Conservation (phyloP, 1,284 basidiomycete genomes). For the Termitomyces sp. region DNA sequence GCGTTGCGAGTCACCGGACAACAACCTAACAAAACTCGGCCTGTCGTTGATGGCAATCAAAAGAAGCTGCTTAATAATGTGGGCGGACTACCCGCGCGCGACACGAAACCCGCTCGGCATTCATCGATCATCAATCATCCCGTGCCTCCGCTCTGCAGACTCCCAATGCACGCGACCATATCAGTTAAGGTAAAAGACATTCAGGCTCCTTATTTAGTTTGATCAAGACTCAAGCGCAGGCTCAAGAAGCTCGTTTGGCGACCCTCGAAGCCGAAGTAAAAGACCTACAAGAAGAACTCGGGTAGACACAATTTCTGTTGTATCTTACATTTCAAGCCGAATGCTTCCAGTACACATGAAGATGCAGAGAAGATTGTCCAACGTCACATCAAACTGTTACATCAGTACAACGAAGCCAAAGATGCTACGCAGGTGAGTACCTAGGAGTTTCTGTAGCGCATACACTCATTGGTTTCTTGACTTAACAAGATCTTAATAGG, state of each 20-base stretch:
- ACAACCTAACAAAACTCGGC: too few relatives aligned
- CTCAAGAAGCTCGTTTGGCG: constrained; percentile 47
- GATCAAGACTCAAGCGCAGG: constrained; percentile 26
- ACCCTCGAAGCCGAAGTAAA: constrained; percentile 51
- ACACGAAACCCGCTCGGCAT: too few relatives aligned
- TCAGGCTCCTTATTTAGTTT: background rate
- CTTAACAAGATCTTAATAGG: constrained; percentile 49
- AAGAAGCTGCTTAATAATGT: too few relatives aligned
- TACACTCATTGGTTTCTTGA: background rate
- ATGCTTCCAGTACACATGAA: constrained; percentile 35
- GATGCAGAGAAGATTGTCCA: constrained; percentile 65
- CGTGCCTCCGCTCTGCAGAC: too few relatives aligned
- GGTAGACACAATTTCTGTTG: constrained; percentile 32
- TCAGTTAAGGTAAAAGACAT: constrained; percentile 14
- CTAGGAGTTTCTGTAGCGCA: background rate
- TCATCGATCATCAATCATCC: too few relatives aligned
- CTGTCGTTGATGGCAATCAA: too few relatives aligned
- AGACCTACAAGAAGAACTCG: constrained; percentile 45
- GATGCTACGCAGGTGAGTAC: constrained; percentile 65
- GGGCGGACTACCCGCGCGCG: too few relatives aligned
- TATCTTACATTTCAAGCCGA: background rate
- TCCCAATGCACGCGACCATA: constrained; percentile 14
- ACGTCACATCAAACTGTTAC: constrained; percentile 65
- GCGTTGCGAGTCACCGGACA: too few relatives aligned
- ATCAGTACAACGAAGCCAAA: constrained; percentile 76